A percentile compares a stretch with the other conserved stretches of the same genome.
Evolutionary conservation across 1,139 yeast species (phyloP).

Genomic region (Saccharomyces pastorianus): DNA sequence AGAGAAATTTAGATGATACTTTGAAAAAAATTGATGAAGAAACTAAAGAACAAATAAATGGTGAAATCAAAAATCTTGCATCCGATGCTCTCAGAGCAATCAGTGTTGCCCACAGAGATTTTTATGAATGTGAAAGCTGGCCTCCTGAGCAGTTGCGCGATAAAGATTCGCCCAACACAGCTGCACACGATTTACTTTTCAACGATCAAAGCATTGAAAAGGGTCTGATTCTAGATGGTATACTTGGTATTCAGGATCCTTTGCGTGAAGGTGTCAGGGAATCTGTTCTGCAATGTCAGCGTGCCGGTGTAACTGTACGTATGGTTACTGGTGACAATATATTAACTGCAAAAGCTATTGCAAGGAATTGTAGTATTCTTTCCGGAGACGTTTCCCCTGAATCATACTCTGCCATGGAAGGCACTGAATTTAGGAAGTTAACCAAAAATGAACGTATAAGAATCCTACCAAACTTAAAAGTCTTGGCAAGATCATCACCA

Average conservation of each 20-base stretch:
- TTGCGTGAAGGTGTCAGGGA: conserved; percentile 82
- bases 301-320: conserved; percentile 88
- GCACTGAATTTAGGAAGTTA: conserved; percentile 75
- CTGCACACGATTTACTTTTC: conserved; percentile 43
- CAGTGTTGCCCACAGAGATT: conserved; percentile 73
- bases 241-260: conserved; percentile 94
- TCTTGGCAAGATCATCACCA: conserved; percentile 89
- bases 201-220: conserved; percentile 22
- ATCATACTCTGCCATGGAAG: conserved; percentile 78
- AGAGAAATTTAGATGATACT: conserved; percentile 32
- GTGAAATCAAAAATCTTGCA: conserved; percentile 58
- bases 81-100: conserved; percentile 76
- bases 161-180: conserved; percentile 32
- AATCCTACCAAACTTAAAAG: conserved; percentile 66
- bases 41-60: conserved; percentile 29
- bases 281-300: conserved; percentile 76
- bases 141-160: conserved; percentile 49
- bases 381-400: conserved; percentile 44
- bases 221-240: conserved; percentile 51
- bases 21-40: conserved; percentile 23
- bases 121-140: conserved; percentile 45
- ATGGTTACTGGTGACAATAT: conserved; percentile 98
- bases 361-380: conserved; percentile 76
- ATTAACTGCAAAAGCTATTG: conserved; percentile 83
- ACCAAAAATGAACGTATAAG: conserved; percentile 45